Evolutionary conservation across 1,284 basidiomycete genomes (phyloP).

Genomic region (Sporisorium graminicola): DNA sequence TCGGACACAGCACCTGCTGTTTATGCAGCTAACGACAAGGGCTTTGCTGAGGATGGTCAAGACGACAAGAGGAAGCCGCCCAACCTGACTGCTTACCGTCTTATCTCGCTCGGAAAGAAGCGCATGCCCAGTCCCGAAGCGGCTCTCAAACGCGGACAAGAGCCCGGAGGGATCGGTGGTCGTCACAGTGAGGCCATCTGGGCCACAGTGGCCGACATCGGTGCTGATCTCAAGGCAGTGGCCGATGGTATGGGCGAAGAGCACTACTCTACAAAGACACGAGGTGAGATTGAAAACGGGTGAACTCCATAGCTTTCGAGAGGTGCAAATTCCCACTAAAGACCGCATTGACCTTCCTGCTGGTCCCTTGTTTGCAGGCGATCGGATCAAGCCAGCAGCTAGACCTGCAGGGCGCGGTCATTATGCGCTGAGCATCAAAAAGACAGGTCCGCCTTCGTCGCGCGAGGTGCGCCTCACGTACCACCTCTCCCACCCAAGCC

Average conservation of each 20-base stretch:
- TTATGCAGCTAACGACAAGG: background rate
- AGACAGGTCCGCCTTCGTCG: conserved; percentile 46
- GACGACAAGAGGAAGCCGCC: conserved; percentile 39
- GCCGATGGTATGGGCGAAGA: conserved; percentile 38
- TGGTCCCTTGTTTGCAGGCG: conserved; percentile 17
- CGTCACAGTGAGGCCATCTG: conserved; percentile 57
- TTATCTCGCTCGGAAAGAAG: conserved; percentile 56
- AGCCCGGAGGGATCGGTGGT: conserved; percentile 57
- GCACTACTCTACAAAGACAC: conserved; percentile 54
- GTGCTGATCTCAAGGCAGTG: conserved; percentile 31
- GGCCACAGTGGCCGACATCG: conserved; percentile 53
- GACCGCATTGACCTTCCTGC: background rate
- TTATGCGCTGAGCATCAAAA: conserved; percentile 50
- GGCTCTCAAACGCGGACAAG: conserved; percentile 40
- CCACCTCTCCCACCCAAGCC: conserved; percentile 51
- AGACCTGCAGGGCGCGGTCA: conserved; percentile 55
- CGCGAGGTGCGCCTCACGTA: conserved; percentile 54
- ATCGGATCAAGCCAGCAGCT: conserved; percentile 46
- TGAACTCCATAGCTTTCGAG: background rate
- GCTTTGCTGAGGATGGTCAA: conserved; percentile 17
- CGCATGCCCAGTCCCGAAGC: conserved; percentile 53
- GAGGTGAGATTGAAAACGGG: conserved; percentile 15
- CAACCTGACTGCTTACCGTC: conserved; percentile 49
- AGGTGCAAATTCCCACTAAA: background rate
- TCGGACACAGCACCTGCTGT: conserved; percentile 39